phyloP scores from a whole-genome alignment of 2,329 filamentous ascomycete genomes.

The Pseudocercospora vitis region DNA sequence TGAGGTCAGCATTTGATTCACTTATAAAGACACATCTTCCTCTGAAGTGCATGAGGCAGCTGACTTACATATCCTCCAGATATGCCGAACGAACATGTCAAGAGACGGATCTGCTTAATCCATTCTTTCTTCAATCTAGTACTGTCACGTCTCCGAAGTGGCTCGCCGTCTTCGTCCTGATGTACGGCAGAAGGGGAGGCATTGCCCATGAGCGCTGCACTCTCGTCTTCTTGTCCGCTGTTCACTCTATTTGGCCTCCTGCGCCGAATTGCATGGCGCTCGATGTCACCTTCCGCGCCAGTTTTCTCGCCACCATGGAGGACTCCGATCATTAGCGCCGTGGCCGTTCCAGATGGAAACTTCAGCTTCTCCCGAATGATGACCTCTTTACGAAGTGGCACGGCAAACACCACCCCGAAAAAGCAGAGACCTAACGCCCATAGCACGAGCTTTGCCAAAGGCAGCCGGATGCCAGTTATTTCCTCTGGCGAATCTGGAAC shows the following conservation, averaged over 20 bases:
- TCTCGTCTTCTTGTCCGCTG: conserved; percentile 35
- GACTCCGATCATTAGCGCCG: conserved; percentile 87
- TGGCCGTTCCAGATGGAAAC: conserved; percentile 94
- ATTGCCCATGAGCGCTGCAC: conserved; percentile 38
- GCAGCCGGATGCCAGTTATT: conserved; percentile 34
- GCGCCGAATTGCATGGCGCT: conserved; percentile 28
- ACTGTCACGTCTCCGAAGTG: conserved; percentile 16
- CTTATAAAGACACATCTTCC: background rate
- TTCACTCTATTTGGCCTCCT: conserved; percentile 17
- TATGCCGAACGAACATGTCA: conserved; percentile 59
- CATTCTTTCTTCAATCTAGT: conserved; percentile 50
- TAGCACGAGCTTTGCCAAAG: conserved; percentile 74
- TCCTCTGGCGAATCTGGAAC: conserved; percentile 18
- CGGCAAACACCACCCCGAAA: conserved; percentile 95
- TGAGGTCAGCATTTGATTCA: conserved; percentile 18
- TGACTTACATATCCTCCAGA: conserved; percentile 54
- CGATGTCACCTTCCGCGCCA: conserved; percentile 42
- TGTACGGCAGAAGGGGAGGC: conserved; percentile 13
- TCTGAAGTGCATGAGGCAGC: background rate
- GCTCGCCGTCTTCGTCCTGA: conserved; percentile 30
- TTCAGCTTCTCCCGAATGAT: conserved; percentile 89
- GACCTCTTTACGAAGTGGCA: conserved; percentile 84
- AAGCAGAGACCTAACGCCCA: conserved; percentile 94
- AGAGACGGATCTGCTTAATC: conserved; percentile 61
- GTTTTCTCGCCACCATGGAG: conserved; percentile 65